Percentiles rank a stretch among this genome's conserved stretches.
These are phyloP conservation scores for Vanderwaltozyma verrucispora DNA, from an alignment of 805 yeast genomes.

Conservation along the genomic window DNA sequence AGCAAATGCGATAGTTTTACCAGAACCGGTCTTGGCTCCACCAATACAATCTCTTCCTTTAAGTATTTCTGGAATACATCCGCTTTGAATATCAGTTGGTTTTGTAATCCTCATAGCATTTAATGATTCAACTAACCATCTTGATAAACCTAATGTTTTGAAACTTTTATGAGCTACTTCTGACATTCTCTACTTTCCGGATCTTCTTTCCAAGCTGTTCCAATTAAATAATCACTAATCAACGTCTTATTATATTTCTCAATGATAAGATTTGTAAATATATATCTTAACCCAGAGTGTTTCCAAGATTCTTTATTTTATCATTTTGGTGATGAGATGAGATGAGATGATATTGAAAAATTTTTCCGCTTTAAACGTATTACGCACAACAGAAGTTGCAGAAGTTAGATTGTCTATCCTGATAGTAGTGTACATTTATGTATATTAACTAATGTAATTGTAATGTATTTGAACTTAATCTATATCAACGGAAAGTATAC, in stretches of 20 bases:
- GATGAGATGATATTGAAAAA: constrained; percentile 2
- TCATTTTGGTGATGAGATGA: constrained; percentile 3
- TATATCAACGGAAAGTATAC: no score
- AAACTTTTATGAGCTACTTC: not conserved
- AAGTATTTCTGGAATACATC: constrained; percentile 81
- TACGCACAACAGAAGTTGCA: no score
- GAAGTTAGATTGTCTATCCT: no score
- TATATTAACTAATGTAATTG: no score
- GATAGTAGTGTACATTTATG: no score
- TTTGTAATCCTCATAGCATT: constrained; percentile 67
- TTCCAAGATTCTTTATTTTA: no score
- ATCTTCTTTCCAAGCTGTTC: not conserved
- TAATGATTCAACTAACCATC: constrained; percentile 79
- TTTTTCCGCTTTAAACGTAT: not conserved
- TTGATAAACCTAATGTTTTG: constrained; percentile 54
- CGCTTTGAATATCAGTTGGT: constrained; percentile 81
- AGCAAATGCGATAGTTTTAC: constrained; percentile 95
- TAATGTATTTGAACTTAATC: no score
- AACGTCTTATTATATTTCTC: no score
- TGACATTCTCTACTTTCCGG: not conserved
- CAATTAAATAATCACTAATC: no score
- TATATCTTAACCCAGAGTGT: no score
- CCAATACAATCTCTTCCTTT: constrained; percentile 85
- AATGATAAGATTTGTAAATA: no score
- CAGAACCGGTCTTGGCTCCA: constrained; percentile 97